A percentile compares a stretch with the other conserved stretches of the same genome.
Conservation (phyloP, 345 rosid species). For the Aegle marmelos region DNA sequence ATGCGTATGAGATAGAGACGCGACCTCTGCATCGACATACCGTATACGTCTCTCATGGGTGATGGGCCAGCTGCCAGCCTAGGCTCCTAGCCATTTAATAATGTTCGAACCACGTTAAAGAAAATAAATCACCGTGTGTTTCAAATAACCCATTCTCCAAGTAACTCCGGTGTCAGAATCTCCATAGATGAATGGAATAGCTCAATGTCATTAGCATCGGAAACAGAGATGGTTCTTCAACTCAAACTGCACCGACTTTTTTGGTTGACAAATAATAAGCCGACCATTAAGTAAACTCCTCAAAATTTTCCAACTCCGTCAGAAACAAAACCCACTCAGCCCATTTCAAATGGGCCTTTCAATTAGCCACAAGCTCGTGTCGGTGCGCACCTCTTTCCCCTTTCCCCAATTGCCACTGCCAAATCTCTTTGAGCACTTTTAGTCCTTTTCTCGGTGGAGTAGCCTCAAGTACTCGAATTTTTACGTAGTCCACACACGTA, state of each 20-base stretch:
- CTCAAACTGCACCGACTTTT: background rate
- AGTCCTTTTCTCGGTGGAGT: too few relatives aligned
- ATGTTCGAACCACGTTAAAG: background rate
- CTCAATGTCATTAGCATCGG: background rate
- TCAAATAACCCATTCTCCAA: background rate
- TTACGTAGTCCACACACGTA: background rate
- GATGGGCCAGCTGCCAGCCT: background rate
- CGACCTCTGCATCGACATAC: background rate
- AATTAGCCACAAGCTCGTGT: conserved; percentile 4
- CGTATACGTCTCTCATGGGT: background rate
- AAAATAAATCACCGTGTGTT: background rate
- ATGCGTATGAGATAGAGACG: background rate
- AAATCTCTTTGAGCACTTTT: background rate
- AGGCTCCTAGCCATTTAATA: too few relatives aligned
- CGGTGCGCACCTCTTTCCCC: background rate
- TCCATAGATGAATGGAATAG: background rate
- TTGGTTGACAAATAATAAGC: background rate
- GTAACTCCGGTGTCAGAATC: conserved; percentile 1
- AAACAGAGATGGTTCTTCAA: background rate
- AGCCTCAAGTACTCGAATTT: too few relatives aligned
- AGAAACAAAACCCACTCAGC: background rate
- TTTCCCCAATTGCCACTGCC: background rate
- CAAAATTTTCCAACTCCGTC: background rate
- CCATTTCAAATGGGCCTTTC: conserved; percentile 6
- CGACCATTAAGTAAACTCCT: background rate